Evolutionary conservation across 2,329 filamentous ascomycete genomes (phyloP), one percentile per base, ranked within the genome.

Genomic region (Hypoxylon sp.): DNA sequence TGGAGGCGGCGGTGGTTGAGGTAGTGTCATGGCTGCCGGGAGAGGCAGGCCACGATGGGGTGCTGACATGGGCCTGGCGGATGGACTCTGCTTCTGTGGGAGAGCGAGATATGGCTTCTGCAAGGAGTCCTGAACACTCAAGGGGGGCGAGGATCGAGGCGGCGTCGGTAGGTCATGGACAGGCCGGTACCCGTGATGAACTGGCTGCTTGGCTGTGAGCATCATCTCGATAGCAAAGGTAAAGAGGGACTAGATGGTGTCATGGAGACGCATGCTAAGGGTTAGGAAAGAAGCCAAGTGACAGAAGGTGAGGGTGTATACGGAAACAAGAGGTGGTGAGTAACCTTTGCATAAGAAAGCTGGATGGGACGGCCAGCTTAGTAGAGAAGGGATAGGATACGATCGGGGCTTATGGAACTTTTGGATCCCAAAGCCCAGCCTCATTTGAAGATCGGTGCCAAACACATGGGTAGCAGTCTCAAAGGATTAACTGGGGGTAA

Each of bases 41-140:
- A 87, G 86, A 76, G 90, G 90, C 81, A 92, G 80, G 73, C 87
- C 87, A 79, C 89, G 87, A 78, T 90, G 89, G 78, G 88, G 85
- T 74, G 85, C 86, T 75, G 89, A 89, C 90, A 92, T 92, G 78
- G 80, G 80, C 80, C 85, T 82, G 72, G 78, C 77, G 65, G 80
- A 78, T 64, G 84, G 80, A 75, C 83, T 85, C 74, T 81, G 78
- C 73, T 80, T 81, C 45, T 77, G 79, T 65, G 80, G 78, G 66
- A 78, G 71, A 69, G 76, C 72, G 64, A 79, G 73, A 59, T 79
- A 67, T 63, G 78, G 68, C 71, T 82, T 83, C 69, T 81, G 79
- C 52, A 76, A 75, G 68, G 76, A 72, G 71, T 87, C 84, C 79
- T 81, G 80, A 68, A 81, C 79, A 72, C 78, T 81, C 75, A 85